Conservation (phyloP, 176 grass and related monocot genomes). For the Microstegium vimineum region DNA sequence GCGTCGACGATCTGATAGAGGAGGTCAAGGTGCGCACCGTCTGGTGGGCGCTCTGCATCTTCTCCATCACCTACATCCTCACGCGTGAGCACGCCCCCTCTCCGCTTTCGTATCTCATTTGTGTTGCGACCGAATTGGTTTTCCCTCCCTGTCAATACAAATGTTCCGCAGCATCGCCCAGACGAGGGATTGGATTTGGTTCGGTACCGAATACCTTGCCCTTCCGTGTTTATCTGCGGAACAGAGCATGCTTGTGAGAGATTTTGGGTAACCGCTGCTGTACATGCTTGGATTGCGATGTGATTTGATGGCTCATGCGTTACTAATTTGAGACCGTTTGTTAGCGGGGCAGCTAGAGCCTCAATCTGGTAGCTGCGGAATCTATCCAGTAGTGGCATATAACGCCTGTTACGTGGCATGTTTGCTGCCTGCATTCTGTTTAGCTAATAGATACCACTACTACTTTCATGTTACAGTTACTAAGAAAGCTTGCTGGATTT, state of each 20-base stretch:
- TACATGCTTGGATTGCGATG: background rate
- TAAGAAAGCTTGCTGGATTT: background rate
- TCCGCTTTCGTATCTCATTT: background rate
- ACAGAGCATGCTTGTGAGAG: background rate
- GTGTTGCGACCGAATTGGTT: background rate
- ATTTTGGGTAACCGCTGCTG: conserved; percentile 10
- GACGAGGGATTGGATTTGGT: conserved; percentile 1
- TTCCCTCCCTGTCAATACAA: background rate
- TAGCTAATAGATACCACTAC: background rate
- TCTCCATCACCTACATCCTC: conserved; percentile 83
- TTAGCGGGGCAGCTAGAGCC: background rate
- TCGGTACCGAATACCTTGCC: background rate
- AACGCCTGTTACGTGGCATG: background rate
- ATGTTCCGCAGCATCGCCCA: background rate
- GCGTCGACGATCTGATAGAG: conserved; percentile 93
- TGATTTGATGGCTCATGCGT: conserved; percentile 4
- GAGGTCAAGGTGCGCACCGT: conserved; percentile 86
- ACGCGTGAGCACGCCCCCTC: conserved; percentile 51
- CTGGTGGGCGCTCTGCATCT: conserved; percentile 84
- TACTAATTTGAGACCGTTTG: background rate
- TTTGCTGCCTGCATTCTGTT: background rate
- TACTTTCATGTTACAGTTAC: background rate
- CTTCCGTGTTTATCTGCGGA: background rate
- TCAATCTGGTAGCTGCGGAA: background rate
- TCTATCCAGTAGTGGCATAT: background rate